These are phyloP conservation scores for Cladochytrium tenue DNA, from an alignment of 371 early-diverging fungal genomes.

Conservation along the genomic window DNA sequence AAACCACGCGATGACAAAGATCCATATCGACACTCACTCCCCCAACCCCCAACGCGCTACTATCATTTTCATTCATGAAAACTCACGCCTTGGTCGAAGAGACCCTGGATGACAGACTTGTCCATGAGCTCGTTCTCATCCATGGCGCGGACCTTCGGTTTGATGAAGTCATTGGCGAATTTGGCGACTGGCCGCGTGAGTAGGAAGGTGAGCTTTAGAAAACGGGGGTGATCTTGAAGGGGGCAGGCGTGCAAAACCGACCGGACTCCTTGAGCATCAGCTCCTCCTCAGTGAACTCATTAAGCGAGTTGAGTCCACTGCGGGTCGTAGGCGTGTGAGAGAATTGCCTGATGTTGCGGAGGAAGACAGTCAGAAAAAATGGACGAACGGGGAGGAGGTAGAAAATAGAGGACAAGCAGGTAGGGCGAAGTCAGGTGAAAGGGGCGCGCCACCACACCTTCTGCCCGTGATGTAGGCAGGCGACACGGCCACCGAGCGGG, in stretches of 20 bases:
- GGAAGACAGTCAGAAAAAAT: too few species aligned
- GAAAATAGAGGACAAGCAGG: too few species aligned
- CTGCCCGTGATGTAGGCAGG: too few species aligned
- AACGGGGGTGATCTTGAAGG: not conserved
- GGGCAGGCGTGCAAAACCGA: not conserved
- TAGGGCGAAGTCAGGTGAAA: too few species aligned
- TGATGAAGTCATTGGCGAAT: constrained; percentile 81
- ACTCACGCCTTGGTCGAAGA: constrained; percentile 77
- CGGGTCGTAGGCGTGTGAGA: not conserved
- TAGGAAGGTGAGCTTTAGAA: not conserved
- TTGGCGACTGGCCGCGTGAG: constrained; percentile 64
- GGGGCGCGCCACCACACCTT: too few species aligned
- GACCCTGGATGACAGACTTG: constrained; percentile 73
- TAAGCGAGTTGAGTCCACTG: constrained; percentile 26
- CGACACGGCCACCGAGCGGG: too few species aligned
- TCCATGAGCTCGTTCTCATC: constrained; percentile 90
- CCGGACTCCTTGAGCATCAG: constrained; percentile 43
- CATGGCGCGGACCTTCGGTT: constrained; percentile 89
- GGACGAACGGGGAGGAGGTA: too few species aligned
- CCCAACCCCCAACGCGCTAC: not conserved
- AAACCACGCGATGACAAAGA: not conserved
- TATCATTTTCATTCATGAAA: not conserved
- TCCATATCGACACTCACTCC: not conserved
- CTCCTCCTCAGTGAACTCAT: constrained; percentile 51
- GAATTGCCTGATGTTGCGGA: constrained; percentile 3